phyloP scores from a whole-genome alignment of 164 flowering plant species.

The Kingdonia uniflora region DNA sequence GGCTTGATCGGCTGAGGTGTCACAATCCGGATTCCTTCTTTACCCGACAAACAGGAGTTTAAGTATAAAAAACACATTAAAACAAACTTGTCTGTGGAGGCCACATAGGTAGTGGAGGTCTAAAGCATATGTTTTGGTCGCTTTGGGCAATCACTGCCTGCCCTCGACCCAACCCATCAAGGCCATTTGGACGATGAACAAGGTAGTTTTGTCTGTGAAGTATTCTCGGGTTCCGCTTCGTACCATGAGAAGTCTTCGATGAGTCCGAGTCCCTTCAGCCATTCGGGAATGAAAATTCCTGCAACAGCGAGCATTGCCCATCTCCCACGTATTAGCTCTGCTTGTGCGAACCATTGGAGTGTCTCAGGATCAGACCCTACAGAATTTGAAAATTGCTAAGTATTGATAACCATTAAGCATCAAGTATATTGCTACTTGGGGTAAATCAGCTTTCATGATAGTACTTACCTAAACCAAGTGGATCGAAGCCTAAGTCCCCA shows the following conservation, averaged over 20 bases:
- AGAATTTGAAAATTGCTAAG: neutral
- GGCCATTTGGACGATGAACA: constrained; percentile 53
- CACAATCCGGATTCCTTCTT: no score
- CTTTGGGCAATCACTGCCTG: no score
- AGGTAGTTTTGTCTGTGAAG: constrained; percentile 65
- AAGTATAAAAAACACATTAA: no score
- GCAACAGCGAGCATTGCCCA: constrained; percentile 96
- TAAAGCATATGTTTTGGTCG: no score
- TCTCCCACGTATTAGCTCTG: constrained; percentile 71
- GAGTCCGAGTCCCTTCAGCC: constrained; percentile 49
- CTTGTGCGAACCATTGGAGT: constrained; percentile 83
- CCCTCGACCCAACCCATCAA: constrained; percentile 94
- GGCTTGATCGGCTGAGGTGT: no score
- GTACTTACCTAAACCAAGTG: constrained; percentile 76
- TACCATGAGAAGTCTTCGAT: constrained; percentile 69
- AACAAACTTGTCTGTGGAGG: no score
- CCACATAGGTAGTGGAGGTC: no score
- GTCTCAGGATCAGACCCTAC: constrained; percentile 72
- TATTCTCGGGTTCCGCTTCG: constrained; percentile 64
- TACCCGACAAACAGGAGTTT: no score
- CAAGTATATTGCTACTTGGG: no score
- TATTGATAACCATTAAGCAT: no score
- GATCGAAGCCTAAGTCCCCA: constrained; percentile 96
- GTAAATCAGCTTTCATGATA: neutral
- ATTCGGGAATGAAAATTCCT: constrained; percentile 80